These are phyloP conservation scores for Lithospermum erythrorhizon DNA, from an alignment of 257 asterid species.

Conservation along the genomic window DNA sequence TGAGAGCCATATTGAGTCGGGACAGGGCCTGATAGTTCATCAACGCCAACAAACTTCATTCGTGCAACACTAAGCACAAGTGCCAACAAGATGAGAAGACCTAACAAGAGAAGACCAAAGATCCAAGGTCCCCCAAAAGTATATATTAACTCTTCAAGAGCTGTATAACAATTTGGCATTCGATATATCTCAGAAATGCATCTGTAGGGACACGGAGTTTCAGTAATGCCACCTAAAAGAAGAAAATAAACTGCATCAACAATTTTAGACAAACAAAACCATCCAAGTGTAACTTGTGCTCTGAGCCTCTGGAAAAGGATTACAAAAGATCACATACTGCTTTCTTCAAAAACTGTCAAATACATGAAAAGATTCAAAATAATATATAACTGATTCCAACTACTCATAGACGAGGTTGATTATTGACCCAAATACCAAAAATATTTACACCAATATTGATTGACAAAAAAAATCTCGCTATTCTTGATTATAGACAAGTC, in stretches of 20 bases:
- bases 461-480: not conserved
- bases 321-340: not conserved
- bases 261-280: not conserved
- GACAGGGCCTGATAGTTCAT: conserved; percentile 83
- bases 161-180: conserved; percentile 94
- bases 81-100: conserved; percentile 79
- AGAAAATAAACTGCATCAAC: conserved; percentile 8
- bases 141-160: conserved; percentile 90
- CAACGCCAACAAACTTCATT: conserved; percentile 92
- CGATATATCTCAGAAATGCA: conserved; percentile 88
- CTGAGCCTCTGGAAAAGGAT: not conserved
- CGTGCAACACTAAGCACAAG: conserved; percentile 97
- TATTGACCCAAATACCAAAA: not conserved
- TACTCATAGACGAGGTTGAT: not conserved
- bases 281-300: not conserved
- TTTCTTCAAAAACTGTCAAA: not conserved
- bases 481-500: no score
- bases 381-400: not conserved
- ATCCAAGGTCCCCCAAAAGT: conserved; percentile 99
- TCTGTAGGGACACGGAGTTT: conserved; percentile 87
- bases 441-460: not conserved
- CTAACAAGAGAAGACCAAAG: conserved; percentile 85
- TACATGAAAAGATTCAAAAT: not conserved
- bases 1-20: conserved; percentile 95
- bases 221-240: conserved; percentile 78